Evolutionary conservation across 306 rosid species (phyloP).

Genomic region (Potentilla sterilis): DNA sequence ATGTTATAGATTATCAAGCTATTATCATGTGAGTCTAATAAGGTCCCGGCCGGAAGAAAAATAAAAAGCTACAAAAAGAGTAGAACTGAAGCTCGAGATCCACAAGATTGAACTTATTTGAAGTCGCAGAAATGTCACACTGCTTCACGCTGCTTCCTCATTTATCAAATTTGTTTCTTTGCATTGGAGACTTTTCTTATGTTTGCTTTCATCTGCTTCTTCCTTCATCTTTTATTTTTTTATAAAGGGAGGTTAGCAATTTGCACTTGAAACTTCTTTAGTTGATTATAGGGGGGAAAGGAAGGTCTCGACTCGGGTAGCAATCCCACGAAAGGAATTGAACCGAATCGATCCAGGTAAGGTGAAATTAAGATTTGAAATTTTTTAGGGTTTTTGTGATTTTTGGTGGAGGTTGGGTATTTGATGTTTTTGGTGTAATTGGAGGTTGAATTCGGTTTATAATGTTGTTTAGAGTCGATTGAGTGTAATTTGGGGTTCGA

Average conservation of each 20-base stretch:
- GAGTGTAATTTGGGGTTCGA: too few species aligned
- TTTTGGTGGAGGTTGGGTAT: too few species aligned
- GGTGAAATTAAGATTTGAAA: too few species aligned
- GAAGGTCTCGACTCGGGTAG: too few species aligned
- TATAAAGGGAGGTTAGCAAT: neutral
- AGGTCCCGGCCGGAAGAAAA: neutral
- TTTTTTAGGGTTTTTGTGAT: too few species aligned
- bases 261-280: neutral
- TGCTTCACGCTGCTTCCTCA: neutral
- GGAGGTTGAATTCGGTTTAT: too few species aligned
- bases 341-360: too few species aligned
- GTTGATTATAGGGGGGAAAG: too few species aligned
- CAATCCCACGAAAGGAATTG: too few species aligned
- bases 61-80: neutral
- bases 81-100: neutral
- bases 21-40: neutral
- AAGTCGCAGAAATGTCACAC: neutral
- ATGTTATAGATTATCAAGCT: neutral
- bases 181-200: neutral
- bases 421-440: too few species aligned
- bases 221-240: neutral
- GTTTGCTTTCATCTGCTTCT: neutral
- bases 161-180: neutral
- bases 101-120: neutral
- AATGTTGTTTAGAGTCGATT: too few species aligned